A percentile compares a stretch with the other conserved stretches of the same genome.
These are phyloP conservation scores for Penicillium paradoxum DNA, from an alignment of 495 filamentous ascomycete species.

Conservation along the genomic window DNA sequence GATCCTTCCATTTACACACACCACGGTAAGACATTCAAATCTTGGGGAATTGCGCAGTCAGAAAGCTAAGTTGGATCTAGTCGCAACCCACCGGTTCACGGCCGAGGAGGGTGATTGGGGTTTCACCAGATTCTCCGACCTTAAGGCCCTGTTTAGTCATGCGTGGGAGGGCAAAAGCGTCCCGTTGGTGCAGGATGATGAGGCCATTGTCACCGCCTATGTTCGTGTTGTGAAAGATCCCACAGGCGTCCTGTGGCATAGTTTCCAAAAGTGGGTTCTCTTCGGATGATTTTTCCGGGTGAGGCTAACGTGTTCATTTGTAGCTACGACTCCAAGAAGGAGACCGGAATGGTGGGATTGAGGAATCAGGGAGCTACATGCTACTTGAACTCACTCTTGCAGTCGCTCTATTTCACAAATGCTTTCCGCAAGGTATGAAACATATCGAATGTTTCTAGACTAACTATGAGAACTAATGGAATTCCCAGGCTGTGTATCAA, in stretches of 20 bases:
- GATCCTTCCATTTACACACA: slow-evolving; percentile 72
- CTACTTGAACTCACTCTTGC: slow-evolving; percentile 94
- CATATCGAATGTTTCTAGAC: neutral
- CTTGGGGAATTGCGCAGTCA: neutral
- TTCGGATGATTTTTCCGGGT: neutral
- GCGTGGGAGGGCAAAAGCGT: slow-evolving; percentile 62
- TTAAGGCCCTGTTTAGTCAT: slow-evolving; percentile 71
- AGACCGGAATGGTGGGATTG: slow-evolving; percentile 93
- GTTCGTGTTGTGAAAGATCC: slow-evolving; percentile 93
- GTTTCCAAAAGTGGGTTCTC: slow-evolving; percentile 74
- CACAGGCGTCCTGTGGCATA: slow-evolving; percentile 98
- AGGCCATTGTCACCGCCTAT: slow-evolving; percentile 84
- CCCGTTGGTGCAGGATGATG: slow-evolving; percentile 84
- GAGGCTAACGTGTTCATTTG: neutral
- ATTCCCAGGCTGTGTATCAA: slow-evolving; percentile 79
- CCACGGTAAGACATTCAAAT: slow-evolving; percentile 47
- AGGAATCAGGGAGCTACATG: slow-evolving; percentile 98
- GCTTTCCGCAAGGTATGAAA: slow-evolving; percentile 82
- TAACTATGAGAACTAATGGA: slow-evolving; percentile 1
- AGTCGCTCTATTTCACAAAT: slow-evolving; percentile 97
- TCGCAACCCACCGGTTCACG: slow-evolving; percentile 83
- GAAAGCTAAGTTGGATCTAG: slow-evolving; percentile 31
- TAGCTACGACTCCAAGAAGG: slow-evolving; percentile 96
- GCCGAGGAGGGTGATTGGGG: slow-evolving; percentile 98
- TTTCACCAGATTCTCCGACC: slow-evolving; percentile 87